Evolutionary conservation across 2,329 filamentous ascomycete species (phyloP).

Genomic region (Graphiopsis chlorocephala): DNA sequence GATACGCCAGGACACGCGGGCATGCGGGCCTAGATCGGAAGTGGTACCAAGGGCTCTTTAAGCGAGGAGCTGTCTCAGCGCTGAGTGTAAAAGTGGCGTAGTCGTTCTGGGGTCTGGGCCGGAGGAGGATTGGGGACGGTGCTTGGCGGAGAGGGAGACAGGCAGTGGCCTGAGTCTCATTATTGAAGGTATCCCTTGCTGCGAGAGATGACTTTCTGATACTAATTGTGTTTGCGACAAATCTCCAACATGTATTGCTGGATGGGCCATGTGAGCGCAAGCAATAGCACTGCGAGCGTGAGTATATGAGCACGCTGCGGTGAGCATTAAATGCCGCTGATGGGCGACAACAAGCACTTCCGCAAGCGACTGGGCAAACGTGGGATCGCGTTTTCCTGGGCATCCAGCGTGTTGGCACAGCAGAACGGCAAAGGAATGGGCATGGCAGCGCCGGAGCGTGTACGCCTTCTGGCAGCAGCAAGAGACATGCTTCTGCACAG

Average conservation of each 20-base stretch:
- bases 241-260: neutral
- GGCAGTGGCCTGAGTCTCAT: neutral
- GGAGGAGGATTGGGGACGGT: neutral
- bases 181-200: neutral
- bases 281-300: neutral
- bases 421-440: neutral
- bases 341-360: neutral
- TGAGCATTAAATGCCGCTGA: neutral
- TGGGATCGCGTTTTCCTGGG: neutral
- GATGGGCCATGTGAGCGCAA: neutral
- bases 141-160: neutral
- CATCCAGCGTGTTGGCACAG: neutral
- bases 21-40: constrained; percentile 6
- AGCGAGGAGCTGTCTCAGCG: constrained; percentile 9
- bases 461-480: neutral
- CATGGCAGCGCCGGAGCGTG: neutral
- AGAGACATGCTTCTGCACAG: constrained; percentile 2
- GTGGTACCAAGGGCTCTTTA: constrained; percentile 1
- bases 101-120: neutral
- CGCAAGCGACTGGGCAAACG: constrained; percentile 12
- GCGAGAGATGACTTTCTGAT: neutral
- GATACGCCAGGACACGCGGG: constrained; percentile 3
- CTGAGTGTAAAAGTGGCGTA: neutral
- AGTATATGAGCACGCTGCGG: neutral
- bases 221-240: neutral